Percentiles rank a stretch among this genome's conserved stretches.
Evolutionary conservation across 352 stramenopile genomes (phyloP).

Genomic region (Pythium sp.): DNA sequence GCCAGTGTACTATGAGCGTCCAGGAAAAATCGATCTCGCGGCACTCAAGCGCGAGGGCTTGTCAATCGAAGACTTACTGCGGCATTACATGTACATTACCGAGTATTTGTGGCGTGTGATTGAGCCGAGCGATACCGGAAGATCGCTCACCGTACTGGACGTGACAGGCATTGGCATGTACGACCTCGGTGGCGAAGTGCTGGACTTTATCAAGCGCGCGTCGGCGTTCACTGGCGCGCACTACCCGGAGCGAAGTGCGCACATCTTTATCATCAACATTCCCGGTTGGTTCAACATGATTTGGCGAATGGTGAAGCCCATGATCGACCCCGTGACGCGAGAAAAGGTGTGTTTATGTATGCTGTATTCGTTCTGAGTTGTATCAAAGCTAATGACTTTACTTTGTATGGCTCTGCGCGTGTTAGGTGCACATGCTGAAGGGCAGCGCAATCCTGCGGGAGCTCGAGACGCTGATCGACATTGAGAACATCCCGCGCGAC

Average conservation of each 20-base stretch:
- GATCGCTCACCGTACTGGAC: constrained; percentile 84
- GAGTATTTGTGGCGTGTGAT: constrained; percentile 89
- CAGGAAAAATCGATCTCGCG: constrained; percentile 83
- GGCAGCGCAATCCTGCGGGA: constrained; percentile 73
- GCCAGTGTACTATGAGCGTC: constrained; percentile 84
- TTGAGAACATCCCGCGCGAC: constrained; percentile 67
- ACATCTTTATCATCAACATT: constrained; percentile 96
- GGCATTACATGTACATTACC: constrained; percentile 92
- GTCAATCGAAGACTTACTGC: constrained; percentile 84
- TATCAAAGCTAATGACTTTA: neutral
- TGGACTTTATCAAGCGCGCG: constrained; percentile 88
- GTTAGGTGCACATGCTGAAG: constrained; percentile 77
- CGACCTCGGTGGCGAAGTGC: constrained; percentile 80
- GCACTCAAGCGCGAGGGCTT: constrained; percentile 84
- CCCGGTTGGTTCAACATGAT: constrained; percentile 94
- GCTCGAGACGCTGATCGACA: constrained; percentile 67
- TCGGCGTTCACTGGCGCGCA: constrained; percentile 88
- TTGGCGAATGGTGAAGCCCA: constrained; percentile 91
- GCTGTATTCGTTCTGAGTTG: neutral
- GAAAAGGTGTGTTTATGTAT: constrained; percentile 75
- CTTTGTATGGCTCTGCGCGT: constrained; percentile 1
- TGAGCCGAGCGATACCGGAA: constrained; percentile 64
- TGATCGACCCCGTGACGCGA: constrained; percentile 93
- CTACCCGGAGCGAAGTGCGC: constrained; percentile 92
- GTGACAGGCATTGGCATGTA: constrained; percentile 87